phyloP scores from a whole-genome alignment of 495 filamentous ascomycete genomes.

The Aspergillus sclerotioniger region DNA sequence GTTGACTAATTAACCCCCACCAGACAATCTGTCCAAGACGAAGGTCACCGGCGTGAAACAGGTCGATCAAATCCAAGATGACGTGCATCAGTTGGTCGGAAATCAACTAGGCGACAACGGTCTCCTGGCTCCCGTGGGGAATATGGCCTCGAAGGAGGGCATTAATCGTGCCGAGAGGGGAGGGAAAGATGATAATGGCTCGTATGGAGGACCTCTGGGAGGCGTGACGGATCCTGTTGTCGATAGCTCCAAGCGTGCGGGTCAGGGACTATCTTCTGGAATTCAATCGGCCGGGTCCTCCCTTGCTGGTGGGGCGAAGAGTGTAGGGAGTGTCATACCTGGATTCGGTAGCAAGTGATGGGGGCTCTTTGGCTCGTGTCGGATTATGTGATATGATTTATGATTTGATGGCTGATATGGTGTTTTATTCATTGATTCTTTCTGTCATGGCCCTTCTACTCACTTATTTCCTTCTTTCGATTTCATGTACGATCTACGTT shows the following conservation, averaged over 20 bases:
- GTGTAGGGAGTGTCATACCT: not conserved
- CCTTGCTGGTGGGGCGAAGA: conserved; percentile 7
- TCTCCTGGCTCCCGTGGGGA: conserved; percentile 57
- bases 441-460: too few species aligned
- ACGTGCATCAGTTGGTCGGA: conserved; percentile 54
- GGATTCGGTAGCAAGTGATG: not conserved
- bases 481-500: too few species aligned
- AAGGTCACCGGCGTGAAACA: conserved; percentile 63
- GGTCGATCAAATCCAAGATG: conserved; percentile 63
- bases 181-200: conserved; percentile 59
- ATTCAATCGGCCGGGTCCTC: conserved; percentile 8
- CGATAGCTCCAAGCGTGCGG: conserved; percentile 11
- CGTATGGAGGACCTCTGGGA: conserved; percentile 33
- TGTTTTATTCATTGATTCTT: not conserved
- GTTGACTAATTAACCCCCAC: not conserved
- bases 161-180: conserved; percentile 61
- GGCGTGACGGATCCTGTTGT: conserved; percentile 16
- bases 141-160: conserved; percentile 59
- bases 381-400: not conserved
- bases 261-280: conserved; percentile 4
- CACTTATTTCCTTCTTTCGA: too few species aligned
- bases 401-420: not conserved
- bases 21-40: conserved; percentile 62
- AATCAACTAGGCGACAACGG: conserved; percentile 65
- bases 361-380: not conserved